phyloP scores from a whole-genome alignment of 2,329 filamentous ascomycete genomes.

The Aspergillus ustus region DNA sequence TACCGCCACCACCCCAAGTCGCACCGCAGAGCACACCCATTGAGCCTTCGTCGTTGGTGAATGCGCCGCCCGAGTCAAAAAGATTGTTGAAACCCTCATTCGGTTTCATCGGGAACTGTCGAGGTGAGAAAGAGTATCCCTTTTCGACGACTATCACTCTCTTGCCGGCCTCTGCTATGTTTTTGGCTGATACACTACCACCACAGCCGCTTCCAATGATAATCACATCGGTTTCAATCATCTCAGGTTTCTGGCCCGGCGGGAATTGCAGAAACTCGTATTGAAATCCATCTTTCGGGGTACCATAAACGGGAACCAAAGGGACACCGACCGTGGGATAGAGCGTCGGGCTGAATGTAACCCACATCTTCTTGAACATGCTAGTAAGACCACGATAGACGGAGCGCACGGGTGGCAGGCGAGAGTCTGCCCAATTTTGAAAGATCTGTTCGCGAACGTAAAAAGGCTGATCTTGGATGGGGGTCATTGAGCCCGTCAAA shows the following conservation, averaged over 20 bases:
- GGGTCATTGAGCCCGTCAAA: conserved; percentile 61
- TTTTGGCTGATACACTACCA: conserved; percentile 79
- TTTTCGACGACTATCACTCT: conserved; percentile 83
- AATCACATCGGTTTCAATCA: conserved; percentile 78
- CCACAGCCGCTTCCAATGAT: conserved; percentile 88
- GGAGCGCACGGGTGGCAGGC: conserved; percentile 56
- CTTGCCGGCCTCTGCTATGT: conserved; percentile 75
- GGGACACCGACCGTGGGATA: conserved; percentile 58
- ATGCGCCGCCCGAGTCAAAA: conserved; percentile 69
- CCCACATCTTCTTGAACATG: conserved; percentile 59
- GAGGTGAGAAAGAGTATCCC: conserved; percentile 73
- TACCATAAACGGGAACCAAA: conserved; percentile 58
- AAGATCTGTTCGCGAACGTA: conserved; percentile 60
- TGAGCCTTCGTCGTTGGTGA: conserved; percentile 61
- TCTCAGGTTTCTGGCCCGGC: conserved; percentile 57
- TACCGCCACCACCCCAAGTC: conserved; percentile 84
- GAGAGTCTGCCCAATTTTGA: conserved; percentile 57
- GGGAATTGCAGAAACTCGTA: conserved; percentile 64
- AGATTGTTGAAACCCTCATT: conserved; percentile 64
- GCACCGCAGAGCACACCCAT: conserved; percentile 69
- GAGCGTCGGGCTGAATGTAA: conserved; percentile 56
- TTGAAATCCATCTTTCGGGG: conserved; percentile 55
- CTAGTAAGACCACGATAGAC: conserved; percentile 55
- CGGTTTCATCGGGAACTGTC: conserved; percentile 75
- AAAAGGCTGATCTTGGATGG: conserved; percentile 59